A percentile compares a stretch with the other conserved stretches of the same genome.
Evolutionary conservation across 768 basidiomycete genomes (phyloP).

Genomic region (Gloeostereum incarnatum): DNA sequence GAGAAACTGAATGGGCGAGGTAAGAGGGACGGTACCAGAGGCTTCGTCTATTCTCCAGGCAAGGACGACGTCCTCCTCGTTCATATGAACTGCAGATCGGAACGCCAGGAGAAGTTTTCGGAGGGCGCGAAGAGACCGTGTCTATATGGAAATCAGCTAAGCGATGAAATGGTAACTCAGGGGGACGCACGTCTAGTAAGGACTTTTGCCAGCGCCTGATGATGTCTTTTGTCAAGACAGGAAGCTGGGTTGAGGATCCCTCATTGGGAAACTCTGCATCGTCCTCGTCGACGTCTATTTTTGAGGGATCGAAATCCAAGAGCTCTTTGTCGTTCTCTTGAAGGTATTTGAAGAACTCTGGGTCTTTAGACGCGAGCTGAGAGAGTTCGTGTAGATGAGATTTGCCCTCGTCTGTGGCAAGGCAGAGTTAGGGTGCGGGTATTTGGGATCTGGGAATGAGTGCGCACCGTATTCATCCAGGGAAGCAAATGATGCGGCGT

Average conservation of each 20-base stretch:
- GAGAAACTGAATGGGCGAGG: neutral
- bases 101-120: slow-evolving; percentile 84
- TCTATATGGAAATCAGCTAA: slow-evolving; percentile 32
- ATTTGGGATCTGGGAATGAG: slow-evolving; percentile 19
- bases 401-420: slow-evolving; percentile 52
- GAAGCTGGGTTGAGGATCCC: slow-evolving; percentile 28
- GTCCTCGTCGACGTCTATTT: slow-evolving; percentile 35
- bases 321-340: slow-evolving; percentile 92
- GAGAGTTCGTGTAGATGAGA: slow-evolving; percentile 76
- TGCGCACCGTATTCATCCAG: slow-evolving; percentile 77
- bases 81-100: slow-evolving; percentile 83
- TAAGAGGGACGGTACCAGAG: slow-evolving; percentile 36
- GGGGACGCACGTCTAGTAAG: slow-evolving; percentile 61
- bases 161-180: slow-evolving; percentile 2
- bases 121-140: slow-evolving; percentile 76
- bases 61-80: slow-evolving; percentile 72
- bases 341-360: slow-evolving; percentile 98
- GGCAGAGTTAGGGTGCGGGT: slow-evolving; percentile 1
- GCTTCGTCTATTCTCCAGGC: slow-evolving; percentile 85
- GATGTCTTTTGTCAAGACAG: slow-evolving; percentile 60
- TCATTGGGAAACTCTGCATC: slow-evolving; percentile 38
- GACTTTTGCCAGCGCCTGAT: slow-evolving; percentile 84
- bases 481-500: slow-evolving; percentile 64
- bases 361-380: slow-evolving; percentile 89
- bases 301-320: slow-evolving; percentile 63